Conservation (phyloP, 1,284 basidiomycete species). For the Tremellales sp. region DNA sequence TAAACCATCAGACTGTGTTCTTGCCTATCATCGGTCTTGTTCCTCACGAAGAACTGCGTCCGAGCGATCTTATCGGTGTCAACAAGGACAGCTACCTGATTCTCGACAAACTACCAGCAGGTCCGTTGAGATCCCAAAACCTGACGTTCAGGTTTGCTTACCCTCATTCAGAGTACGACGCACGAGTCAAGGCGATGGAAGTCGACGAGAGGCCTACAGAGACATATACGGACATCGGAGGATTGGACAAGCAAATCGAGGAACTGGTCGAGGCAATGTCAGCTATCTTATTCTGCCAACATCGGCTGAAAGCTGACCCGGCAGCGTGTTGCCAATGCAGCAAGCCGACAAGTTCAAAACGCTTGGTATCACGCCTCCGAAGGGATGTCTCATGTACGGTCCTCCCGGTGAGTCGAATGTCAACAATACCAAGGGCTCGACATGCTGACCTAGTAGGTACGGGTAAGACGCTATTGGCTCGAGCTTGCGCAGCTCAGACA, state of each 20-base stretch:
- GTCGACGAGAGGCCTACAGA: conserved; percentile 78
- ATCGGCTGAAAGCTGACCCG: conserved; percentile 7
- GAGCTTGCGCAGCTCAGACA: conserved; percentile 76
- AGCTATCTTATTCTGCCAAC: conserved; percentile 11
- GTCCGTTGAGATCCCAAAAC: conserved; percentile 18
- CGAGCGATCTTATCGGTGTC: conserved; percentile 93
- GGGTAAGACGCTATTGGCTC: conserved; percentile 70
- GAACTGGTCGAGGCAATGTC: conserved; percentile 71
- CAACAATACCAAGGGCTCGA: not conserved
- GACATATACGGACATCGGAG: conserved; percentile 74
- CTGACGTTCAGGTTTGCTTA: conserved; percentile 3
- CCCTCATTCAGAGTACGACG: conserved; percentile 64
- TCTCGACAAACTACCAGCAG: conserved; percentile 72
- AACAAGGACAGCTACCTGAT: conserved; percentile 99
- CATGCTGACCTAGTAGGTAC: conserved; percentile 54
- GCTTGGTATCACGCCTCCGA: conserved; percentile 72
- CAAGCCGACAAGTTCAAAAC: conserved; percentile 77
- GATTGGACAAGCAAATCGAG: conserved; percentile 76
- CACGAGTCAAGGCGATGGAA: conserved; percentile 86
- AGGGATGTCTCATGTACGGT: conserved; percentile 75
- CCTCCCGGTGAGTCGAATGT: conserved; percentile 57
- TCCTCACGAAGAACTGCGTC: conserved; percentile 79
- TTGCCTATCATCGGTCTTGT: conserved; percentile 96
- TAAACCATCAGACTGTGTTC: conserved; percentile 74
- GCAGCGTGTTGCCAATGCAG: conserved; percentile 68